Percentiles rank a stretch among this genome's conserved stretches.
phyloP scores from a whole-genome alignment of 1,139 yeast genomes.

The Taphrina deformans region DNA sequence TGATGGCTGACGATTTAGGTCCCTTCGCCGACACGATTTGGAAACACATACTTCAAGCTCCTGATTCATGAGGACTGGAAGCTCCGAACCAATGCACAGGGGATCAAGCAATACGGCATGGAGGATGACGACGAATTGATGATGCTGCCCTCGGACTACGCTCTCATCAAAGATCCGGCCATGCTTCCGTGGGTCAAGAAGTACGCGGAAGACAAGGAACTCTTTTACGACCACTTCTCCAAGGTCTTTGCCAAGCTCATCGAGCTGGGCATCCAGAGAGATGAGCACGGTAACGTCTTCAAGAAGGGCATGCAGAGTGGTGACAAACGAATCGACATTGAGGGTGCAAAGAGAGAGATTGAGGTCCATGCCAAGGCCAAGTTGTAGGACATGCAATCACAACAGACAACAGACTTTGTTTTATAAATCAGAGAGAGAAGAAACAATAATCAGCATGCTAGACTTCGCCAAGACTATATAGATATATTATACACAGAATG shows the following conservation, averaged over 20 bases:
- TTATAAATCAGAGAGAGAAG: too few species aligned
- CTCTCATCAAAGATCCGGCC: conserved; percentile 64
- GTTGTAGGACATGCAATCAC: background rate
- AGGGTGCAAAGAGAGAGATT: conserved; percentile 24
- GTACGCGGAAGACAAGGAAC: conserved; percentile 69
- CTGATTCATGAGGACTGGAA: conserved; percentile 74
- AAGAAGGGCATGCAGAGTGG: conserved; percentile 35
- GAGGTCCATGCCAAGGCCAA: conserved; percentile 25
- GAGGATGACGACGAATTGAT: conserved; percentile 64
- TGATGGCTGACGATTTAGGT: conserved; percentile 42
- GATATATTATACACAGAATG: background rate
- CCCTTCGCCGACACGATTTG: conserved; percentile 73
- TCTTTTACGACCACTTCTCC: conserved; percentile 71
- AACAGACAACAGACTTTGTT: background rate
- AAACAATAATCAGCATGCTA: background rate
- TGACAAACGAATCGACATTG: conserved; percentile 17
- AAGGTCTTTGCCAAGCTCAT: conserved; percentile 66
- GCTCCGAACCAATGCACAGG: conserved; percentile 47
- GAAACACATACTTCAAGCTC: conserved; percentile 74
- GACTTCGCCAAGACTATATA: background rate
- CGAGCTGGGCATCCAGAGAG: conserved; percentile 64
- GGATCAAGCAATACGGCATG: conserved; percentile 49
- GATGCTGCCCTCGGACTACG: conserved; percentile 89
- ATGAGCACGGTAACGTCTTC: conserved; percentile 31
- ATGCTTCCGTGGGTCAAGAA: conserved; percentile 66